Conservation (phyloP, 108 stramenopile genomes). For the Nitzschia sp. region DNA sequence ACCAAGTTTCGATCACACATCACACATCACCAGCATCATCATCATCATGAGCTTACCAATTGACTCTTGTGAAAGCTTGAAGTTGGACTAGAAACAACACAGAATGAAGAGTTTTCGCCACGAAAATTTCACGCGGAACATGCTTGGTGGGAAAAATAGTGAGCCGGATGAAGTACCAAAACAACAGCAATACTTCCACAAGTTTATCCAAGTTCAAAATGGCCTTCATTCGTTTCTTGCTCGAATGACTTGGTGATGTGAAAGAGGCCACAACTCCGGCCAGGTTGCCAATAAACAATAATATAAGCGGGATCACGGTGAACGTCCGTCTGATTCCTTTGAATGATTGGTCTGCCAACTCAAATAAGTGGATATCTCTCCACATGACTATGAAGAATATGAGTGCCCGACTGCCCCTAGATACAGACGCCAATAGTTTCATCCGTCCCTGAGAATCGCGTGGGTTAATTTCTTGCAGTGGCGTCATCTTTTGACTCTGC, state of each 20-base stretch:
- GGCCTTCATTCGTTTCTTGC: constrained; percentile 79
- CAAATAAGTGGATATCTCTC: constrained; percentile 81
- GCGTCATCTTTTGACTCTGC: constrained; percentile 34
- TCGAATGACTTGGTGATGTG: constrained; percentile 43
- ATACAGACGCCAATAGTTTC: constrained; percentile 75
- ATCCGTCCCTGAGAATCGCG: constrained; percentile 68
- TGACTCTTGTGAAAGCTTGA: constrained; percentile 74
- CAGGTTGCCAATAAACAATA: constrained; percentile 78
- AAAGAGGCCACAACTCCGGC: constrained; percentile 65
- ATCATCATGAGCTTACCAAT: constrained; percentile 55
- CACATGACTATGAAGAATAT: constrained; percentile 87
- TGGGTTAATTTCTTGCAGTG: constrained; percentile 33
- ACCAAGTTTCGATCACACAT: no score
- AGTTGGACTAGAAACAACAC: constrained; percentile 79
- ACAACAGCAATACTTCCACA: constrained; percentile 60
- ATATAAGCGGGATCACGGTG: constrained; percentile 46
- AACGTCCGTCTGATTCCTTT: constrained; percentile 40
- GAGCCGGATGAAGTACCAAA: constrained; percentile 70
- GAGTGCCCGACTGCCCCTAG: constrained; percentile 67
- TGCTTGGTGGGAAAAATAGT: constrained; percentile 59
- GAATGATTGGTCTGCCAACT: constrained; percentile 71
- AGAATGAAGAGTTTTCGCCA: constrained; percentile 73
- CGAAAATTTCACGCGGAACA: constrained; percentile 70
- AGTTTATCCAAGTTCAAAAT: constrained; percentile 82
- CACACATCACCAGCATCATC: no score